phyloP scores from a whole-genome alignment of 805 yeast species.

The Jamesozyma piceae region DNA sequence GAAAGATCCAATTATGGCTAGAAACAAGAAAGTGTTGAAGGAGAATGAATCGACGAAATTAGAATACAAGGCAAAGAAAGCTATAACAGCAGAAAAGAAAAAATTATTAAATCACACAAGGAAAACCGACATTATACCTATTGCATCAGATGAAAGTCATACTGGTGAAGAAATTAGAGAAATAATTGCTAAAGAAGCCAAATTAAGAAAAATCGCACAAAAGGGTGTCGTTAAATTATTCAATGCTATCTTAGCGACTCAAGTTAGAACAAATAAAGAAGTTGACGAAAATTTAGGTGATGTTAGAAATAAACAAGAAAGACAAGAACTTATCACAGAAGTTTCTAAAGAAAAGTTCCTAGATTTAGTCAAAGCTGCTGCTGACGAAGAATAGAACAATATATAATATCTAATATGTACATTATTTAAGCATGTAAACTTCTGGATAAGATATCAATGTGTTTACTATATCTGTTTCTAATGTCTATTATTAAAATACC shows the following conservation, averaged over 20 bases:
- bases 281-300: conserved; percentile 37
- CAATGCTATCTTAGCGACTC: conserved; percentile 77
- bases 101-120: conserved; percentile 57
- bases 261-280: conserved; percentile 48
- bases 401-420: too few species aligned
- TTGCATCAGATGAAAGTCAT: conserved; percentile 39
- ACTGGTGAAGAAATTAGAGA: conserved; percentile 37
- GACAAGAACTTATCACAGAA: conserved; percentile 52
- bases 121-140: conserved; percentile 57
- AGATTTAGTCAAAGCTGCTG: conserved; percentile 78
- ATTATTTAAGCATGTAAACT: too few species aligned
- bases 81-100: conserved; percentile 62
- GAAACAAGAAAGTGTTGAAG: conserved; percentile 62
- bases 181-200: conserved; percentile 56
- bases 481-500: too few species aligned
- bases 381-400: conserved; percentile 29
- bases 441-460: too few species aligned
- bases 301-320: conserved; percentile 40
- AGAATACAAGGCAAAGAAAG: conserved; percentile 73
- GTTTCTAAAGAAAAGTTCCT: conserved; percentile 82
- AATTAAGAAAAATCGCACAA: conserved; percentile 72
- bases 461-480: too few species aligned
- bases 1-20: conserved; percentile 80
- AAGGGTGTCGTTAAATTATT: conserved; percentile 78
- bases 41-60: conserved; percentile 72